Base-by-base conservation (phyloP, 2,329 filamentous ascomycete species). In the Tolypocladium endophyticum region DNA sequence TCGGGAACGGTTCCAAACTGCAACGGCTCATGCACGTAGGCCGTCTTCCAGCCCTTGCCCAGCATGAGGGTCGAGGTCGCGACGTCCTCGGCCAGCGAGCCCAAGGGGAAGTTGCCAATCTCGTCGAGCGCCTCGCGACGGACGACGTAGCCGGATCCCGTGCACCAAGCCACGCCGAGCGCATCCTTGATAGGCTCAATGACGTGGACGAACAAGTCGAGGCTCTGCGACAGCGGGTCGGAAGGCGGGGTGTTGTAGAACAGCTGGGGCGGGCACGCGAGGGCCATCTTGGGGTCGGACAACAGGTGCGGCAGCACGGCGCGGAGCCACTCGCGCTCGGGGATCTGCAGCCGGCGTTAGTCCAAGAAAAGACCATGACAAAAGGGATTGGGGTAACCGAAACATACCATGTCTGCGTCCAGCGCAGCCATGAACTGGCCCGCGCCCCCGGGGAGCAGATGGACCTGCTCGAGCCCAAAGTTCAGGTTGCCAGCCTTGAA, bases 401-500 rank as follows among this genome's bases (percentile, higher is more conserved):
- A n/a, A 63, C 69, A 53, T 70, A 77, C 75, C 85, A 88, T 87
- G 67, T 88, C 85, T 25, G 84, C 85, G 67, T 88, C 85, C 39
- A 88, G 73, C 45, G 81, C 81, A n/a, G 83, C 84, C 67, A 87
- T 81, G 68, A 77, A 86, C 65, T 81, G 76, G 47, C 76, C 76
- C n/a, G 80, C 74, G 30, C 82, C 82, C 23, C 81, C 81, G 1
- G 81, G 79, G 38, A 85, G 71, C n/a, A 71, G 66, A 20, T 75
- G 73, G 5, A 78, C 74, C 59, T 78, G 74, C 20, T 83, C 78
- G 25, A 84, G 70, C 39, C 81, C 85, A 59, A 83, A 81, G 70
- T 86, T 87, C 58, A 87, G 73, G 67, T 87, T 87, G 57, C 84
- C 84, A 1, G 84, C 83, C 73, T 87, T 87, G 75, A 83, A 86